These are phyloP conservation scores for Saccharomycopsis sp. DNA, from an alignment of 805 yeast species.

Conservation along the genomic window DNA sequence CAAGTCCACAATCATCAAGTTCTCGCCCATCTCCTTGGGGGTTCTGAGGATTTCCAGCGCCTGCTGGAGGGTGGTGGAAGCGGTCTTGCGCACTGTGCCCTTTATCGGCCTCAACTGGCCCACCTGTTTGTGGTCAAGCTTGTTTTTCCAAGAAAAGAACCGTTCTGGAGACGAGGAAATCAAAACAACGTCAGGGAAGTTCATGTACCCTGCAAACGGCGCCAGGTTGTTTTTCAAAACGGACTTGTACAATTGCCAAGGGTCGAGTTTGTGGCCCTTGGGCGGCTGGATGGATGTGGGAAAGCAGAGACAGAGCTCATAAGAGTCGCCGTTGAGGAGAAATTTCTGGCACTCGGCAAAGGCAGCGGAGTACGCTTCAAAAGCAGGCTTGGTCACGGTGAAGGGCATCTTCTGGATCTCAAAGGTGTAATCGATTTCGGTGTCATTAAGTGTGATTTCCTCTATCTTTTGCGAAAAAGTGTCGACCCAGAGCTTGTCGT, in stretches of 20 bases:
- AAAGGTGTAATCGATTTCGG: background rate
- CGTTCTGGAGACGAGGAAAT: conserved; percentile 93
- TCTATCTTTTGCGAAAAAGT: conserved; percentile 31
- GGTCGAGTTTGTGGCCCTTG: conserved; percentile 29
- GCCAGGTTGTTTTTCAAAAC: conserved; percentile 75
- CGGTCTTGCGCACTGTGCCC: conserved; percentile 77
- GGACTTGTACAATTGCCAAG: conserved; percentile 78
- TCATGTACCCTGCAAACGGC: conserved; percentile 79
- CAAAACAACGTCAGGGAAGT: conserved; percentile 50
- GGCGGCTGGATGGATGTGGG: conserved; percentile 55
- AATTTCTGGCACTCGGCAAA: conserved; percentile 55
- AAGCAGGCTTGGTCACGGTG: conserved; percentile 40
- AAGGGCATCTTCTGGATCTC: conserved; percentile 5
- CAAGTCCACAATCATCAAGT: conserved; percentile 91
- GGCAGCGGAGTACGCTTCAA: conserved; percentile 41
- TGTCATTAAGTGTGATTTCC: conserved; percentile 18
- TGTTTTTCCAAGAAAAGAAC: conserved; percentile 64
- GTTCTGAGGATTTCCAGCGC: conserved; percentile 64
- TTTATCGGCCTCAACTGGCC: conserved; percentile 92
- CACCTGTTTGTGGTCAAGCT: background rate
- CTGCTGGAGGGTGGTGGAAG: conserved; percentile 40
- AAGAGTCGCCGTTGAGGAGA: conserved; percentile 43
- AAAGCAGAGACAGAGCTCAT: conserved; percentile 85
- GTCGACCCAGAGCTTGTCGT: conserved; percentile 26
- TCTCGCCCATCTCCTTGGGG: conserved; percentile 92